Conservation (phyloP, 805 yeast genomes). For the Pichia paraexigua region DNA sequence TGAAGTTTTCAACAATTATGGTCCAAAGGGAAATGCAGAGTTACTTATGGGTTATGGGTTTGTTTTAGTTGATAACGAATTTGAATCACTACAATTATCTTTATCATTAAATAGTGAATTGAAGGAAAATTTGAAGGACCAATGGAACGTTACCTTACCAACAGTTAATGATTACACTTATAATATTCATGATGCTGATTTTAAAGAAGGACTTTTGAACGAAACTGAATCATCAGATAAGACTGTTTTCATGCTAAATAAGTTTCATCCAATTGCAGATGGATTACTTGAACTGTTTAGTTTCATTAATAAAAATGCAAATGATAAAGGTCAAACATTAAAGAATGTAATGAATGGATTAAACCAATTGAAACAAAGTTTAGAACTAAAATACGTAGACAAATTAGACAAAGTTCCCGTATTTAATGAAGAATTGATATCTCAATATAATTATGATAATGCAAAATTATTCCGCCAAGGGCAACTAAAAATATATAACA, state of each 20-base stretch:
- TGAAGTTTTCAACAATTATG: conserved; percentile 75
- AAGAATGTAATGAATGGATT: conserved; percentile 57
- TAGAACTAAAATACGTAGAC: conserved; percentile 37
- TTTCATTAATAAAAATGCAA: conserved; percentile 38
- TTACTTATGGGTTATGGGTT: conserved; percentile 79
- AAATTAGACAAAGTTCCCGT: conserved; percentile 13
- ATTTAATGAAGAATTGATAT: conserved; percentile 1
- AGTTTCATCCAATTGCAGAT: conserved; percentile 31
- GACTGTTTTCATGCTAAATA: conserved; percentile 22
- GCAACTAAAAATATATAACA: conserved; percentile 32
- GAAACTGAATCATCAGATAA: not conserved
- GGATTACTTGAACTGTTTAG: conserved; percentile 47
- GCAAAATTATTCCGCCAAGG: conserved; percentile 32
- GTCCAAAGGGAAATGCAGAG: conserved; percentile 82
- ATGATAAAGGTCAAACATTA: conserved; percentile 40
- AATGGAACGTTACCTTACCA: conserved; percentile 22
- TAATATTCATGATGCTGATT: conserved; percentile 9
- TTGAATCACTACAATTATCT: conserved; percentile 53
- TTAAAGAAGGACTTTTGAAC: not conserved
- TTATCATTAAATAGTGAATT: conserved; percentile 30
- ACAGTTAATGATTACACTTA: conserved; percentile 23
- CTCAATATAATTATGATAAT: conserved; percentile 14
- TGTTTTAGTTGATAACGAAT: conserved; percentile 44
- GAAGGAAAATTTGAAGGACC: not conserved
- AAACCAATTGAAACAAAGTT: conserved; percentile 44